phyloP scores from a whole-genome alignment of 108 stramenopile genomes.

The Conticribra weissflogii region DNA sequence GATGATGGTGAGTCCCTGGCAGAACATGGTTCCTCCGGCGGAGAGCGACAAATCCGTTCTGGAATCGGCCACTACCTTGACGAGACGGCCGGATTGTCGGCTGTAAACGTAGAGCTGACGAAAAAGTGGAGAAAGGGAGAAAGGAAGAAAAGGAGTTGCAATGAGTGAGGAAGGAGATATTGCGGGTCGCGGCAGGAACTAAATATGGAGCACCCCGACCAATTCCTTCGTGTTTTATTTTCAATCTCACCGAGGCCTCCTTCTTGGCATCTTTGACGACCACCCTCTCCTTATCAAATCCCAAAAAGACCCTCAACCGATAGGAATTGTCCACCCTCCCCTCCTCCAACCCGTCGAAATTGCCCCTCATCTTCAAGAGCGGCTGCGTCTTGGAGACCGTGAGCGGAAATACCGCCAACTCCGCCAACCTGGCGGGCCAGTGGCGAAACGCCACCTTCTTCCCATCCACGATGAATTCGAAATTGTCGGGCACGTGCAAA shows the following conservation, averaged over 20 bases:
- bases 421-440: constrained; percentile 56
- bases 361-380: constrained; percentile 2
- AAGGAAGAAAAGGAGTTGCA: no score
- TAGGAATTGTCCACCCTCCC: constrained; percentile 9
- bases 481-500: constrained; percentile 46
- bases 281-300: constrained; percentile 38
- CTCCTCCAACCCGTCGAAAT: constrained; percentile 2
- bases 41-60: constrained; percentile 34
- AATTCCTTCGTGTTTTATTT: no score
- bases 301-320: constrained; percentile 27
- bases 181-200: no score
- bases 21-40: constrained; percentile 55
- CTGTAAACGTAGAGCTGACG: constrained; percentile 67
- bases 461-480: constrained; percentile 42
- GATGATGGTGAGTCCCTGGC: constrained; percentile 64
- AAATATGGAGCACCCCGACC: no score
- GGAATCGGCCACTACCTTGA: constrained; percentile 55
- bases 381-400: constrained; percentile 20
- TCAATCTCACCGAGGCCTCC: no score
- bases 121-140: no score
- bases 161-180: no score
- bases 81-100: constrained; percentile 59
- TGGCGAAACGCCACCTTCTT: constrained; percentile 23
- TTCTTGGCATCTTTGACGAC: constrained; percentile 1
- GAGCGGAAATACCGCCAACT: constrained; percentile 53